Percentiles rank a stretch among this genome's conserved stretches.
phyloP scores from a whole-genome alignment of 371 early-diverging fungal genomes.

The Rhizomucor miehei region DNA sequence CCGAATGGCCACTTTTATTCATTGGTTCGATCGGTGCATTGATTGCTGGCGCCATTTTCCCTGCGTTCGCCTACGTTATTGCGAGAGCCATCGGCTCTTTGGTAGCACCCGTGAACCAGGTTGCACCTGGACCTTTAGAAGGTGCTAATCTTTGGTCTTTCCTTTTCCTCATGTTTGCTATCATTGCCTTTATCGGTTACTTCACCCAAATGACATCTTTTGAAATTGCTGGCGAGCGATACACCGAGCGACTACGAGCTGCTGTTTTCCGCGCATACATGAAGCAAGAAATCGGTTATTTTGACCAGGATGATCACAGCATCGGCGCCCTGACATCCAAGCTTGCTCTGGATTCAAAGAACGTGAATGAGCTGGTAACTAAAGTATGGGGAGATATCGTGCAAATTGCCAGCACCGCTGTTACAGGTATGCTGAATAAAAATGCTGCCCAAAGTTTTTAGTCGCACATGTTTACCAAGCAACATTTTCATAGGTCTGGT shows the following conservation, averaged over 20 bases:
- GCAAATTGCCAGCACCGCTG: constrained; percentile 39
- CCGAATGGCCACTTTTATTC: constrained; percentile 31
- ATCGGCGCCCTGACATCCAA: constrained; percentile 73
- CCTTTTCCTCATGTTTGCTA: constrained; percentile 61
- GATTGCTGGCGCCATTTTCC: constrained; percentile 50
- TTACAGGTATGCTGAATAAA: constrained; percentile 14
- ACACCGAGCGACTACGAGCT: constrained; percentile 55
- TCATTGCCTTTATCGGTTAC: constrained; percentile 41
- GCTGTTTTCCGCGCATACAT: constrained; percentile 53
- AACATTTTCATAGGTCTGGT: constrained; percentile 41
- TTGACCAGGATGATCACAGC: constrained; percentile 61
- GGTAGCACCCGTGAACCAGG: constrained; percentile 9
- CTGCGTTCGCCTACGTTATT: constrained; percentile 31
- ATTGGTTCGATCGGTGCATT: constrained; percentile 39
- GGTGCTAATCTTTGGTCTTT: constrained; percentile 70
- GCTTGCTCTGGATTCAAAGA: constrained; percentile 72
- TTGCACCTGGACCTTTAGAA: constrained; percentile 32
- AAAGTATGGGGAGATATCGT: constrained; percentile 53
- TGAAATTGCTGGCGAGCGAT: constrained; percentile 48
- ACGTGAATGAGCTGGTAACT: constrained; percentile 56
- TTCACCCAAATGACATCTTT: constrained; percentile 24
- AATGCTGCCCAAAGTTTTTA: too few species aligned
- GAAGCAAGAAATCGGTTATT: constrained; percentile 83
- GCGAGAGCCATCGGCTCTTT: constrained; percentile 17
- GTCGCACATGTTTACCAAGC: too few species aligned